Evolutionary conservation across 1,139 yeast genomes (phyloP), one percentile per base, ranked within the genome.

Genomic region (Hyphopichia wangnamkhiaoensis): DNA sequence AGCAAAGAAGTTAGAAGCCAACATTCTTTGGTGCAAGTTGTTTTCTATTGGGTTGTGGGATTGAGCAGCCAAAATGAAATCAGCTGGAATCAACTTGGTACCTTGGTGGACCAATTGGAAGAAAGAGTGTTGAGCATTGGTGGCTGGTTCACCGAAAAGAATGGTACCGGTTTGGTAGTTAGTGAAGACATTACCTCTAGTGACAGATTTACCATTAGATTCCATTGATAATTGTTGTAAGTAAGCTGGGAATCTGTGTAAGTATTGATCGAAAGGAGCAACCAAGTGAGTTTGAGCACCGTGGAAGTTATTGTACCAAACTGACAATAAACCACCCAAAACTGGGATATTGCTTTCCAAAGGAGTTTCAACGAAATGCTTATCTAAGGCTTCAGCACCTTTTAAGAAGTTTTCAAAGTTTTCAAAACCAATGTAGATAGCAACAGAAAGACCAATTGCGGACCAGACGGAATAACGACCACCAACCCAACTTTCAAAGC

Each of bases 391-490:
- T 74, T 93, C 96, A 50, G 96, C 98, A 73, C 98, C 98, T 71
- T 84, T 86, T 61, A 93, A 79, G 78, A 93, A 89, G 46, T 77
- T 79, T 46, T 87, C 90, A 61, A 93, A 93, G 79, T 90, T 88
- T 51, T 93, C 98, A 65, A 66, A 93, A 48, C 98, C 98, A 68
- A 93, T 84, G 80, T 86, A 93, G 57, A 93, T 73, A 56, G 96
- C 95, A 48, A 93, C 93, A 26, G 97, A 88, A 56, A 93, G 81
- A 47, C 98, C 98, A 67, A 93, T 93, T 50, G 98, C 94, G 33
- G 96, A 88, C 98, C 98, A 93, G 44, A 93, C 98, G 19, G 98
- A 91, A 82, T 93, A 93, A 71, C 98, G 85, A 60, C 98, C 98
- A 60, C 98, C 98, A 48, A 93, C 98, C 98, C 98, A 93, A 74